Conservation (phyloP, 2,329 filamentous ascomycete species). For the Microcera coccophila region DNA sequence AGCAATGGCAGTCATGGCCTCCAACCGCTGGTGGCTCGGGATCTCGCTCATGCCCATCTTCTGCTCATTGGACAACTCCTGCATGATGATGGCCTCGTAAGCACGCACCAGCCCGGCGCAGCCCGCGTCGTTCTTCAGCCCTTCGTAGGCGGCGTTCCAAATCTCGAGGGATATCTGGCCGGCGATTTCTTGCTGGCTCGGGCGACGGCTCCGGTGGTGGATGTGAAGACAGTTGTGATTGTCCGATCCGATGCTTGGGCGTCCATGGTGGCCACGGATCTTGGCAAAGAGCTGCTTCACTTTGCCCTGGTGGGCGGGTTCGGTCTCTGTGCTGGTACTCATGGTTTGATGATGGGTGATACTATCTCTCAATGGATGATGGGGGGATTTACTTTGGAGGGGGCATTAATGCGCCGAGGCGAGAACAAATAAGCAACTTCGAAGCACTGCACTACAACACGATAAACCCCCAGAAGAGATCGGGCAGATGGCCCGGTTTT, state of each 20-base stretch:
- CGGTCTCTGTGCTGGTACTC: too few relatives aligned
- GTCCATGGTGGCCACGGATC: constrained; percentile 13
- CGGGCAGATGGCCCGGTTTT: too few relatives aligned
- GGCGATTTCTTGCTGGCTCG: constrained; percentile 11
- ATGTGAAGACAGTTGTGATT: constrained; percentile 8
- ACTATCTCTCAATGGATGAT: too few relatives aligned
- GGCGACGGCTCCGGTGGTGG: constrained; percentile 10
- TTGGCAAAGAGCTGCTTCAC: constrained; percentile 23
- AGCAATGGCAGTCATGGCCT: constrained; percentile 30
- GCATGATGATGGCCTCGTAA: constrained; percentile 35
- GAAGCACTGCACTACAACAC: too few relatives aligned
- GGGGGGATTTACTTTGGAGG: too few relatives aligned
- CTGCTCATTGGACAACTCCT: constrained; percentile 32
- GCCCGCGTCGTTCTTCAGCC: constrained; percentile 27
- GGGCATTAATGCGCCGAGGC: too few relatives aligned
- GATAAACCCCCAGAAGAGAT: too few relatives aligned
- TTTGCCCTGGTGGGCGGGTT: too few relatives aligned
- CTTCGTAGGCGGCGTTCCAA: constrained; percentile 36
- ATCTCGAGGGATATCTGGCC: constrained; percentile 25
- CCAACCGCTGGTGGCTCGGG: constrained; percentile 25
- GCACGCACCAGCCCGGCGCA: constrained; percentile 31
- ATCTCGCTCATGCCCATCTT: constrained; percentile 28
- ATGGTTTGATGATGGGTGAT: too few relatives aligned
- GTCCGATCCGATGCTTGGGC: not conserved
- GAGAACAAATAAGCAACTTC: too few relatives aligned